phyloP scores from a whole-genome alignment of 176 grass and related monocot species.

The Cocos nucifera region DNA sequence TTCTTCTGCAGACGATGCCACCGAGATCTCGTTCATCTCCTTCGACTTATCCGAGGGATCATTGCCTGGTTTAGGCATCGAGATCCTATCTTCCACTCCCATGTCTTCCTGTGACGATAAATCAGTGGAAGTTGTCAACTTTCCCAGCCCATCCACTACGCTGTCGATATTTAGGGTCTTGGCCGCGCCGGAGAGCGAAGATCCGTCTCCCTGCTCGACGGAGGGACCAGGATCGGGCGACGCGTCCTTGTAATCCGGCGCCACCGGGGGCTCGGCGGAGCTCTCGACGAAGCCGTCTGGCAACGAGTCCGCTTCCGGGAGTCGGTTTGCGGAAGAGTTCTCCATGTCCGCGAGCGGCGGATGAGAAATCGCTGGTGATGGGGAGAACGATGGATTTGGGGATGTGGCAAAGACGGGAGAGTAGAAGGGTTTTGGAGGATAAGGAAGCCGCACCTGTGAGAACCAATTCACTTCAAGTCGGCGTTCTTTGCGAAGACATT shows the following conservation, averaged over 20 bases:
- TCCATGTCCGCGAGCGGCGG: constrained; percentile 37
- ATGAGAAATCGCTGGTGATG: background rate
- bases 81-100: constrained; percentile 1
- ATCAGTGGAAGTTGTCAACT: constrained; percentile 19
- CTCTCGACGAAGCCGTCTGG: constrained; percentile 91
- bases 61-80: background rate
- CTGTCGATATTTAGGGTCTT: constrained; percentile 33
- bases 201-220: constrained; percentile 1
- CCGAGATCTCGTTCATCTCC: background rate
- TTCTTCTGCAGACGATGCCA: background rate
- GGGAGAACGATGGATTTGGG: too few relatives aligned
- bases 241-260: constrained; percentile 6
- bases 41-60: background rate
- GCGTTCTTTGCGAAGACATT: too few relatives aligned
- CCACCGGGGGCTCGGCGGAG: constrained; percentile 15
- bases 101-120: constrained; percentile 2
- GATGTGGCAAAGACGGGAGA: too few relatives aligned
- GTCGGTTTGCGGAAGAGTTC: constrained; percentile 48
- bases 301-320: constrained; percentile 71
- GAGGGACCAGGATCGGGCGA: constrained; percentile 20
- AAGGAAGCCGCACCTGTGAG: too few relatives aligned
- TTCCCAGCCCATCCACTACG: constrained; percentile 24
- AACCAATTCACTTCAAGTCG: too few relatives aligned
- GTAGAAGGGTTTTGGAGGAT: too few relatives aligned
- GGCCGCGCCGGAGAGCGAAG: background rate